A percentile compares a stretch with the other conserved stretches of the same genome.
Conservation (phyloP, 441 rosid species). For the Bruguiera hainesii region DNA sequence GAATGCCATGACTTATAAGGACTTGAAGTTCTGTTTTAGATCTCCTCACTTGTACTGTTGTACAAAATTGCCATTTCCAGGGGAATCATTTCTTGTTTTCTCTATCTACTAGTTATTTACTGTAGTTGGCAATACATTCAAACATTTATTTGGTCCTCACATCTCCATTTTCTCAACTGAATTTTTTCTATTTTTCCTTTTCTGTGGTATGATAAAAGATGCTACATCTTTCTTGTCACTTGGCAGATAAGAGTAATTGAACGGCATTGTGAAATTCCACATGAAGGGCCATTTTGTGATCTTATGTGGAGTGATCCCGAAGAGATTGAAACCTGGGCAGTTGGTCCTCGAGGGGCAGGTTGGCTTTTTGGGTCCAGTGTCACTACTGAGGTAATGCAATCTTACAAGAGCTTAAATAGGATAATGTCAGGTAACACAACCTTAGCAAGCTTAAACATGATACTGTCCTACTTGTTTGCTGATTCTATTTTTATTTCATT, state of each 20-base stretch:
- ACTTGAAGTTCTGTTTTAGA: background rate
- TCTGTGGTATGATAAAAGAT: background rate
- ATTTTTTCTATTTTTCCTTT: no score
- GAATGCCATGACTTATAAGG: no score
- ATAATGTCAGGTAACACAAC: no score
- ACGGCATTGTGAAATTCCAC: slow-evolving; percentile 96
- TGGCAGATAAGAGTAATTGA: slow-evolving; percentile 86
- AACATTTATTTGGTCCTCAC: background rate
- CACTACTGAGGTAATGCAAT: slow-evolving; percentile 79
- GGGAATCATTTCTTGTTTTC: background rate
- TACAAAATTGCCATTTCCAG: background rate
- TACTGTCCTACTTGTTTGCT: slow-evolving; percentile 3
- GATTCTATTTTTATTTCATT: slow-evolving; percentile 7
- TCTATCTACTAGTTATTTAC: background rate
- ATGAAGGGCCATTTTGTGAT: slow-evolving; percentile 99
- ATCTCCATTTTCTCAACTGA: no score
- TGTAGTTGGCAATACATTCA: slow-evolving; percentile 4
- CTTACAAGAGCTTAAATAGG: background rate
- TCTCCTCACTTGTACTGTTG: background rate
- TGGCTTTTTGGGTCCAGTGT: slow-evolving; percentile 99
- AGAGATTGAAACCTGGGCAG: slow-evolving; percentile 99
- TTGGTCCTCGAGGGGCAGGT: slow-evolving; percentile 99
- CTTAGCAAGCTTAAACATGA: no score
- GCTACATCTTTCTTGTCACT: slow-evolving; percentile 14
- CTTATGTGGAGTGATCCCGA: slow-evolving; percentile 99